Evolutionary conservation across 257 asterid genomes (phyloP), one percentile per base, ranked within the genome.

Genomic region (Nyctanthes arbortristis): DNA sequence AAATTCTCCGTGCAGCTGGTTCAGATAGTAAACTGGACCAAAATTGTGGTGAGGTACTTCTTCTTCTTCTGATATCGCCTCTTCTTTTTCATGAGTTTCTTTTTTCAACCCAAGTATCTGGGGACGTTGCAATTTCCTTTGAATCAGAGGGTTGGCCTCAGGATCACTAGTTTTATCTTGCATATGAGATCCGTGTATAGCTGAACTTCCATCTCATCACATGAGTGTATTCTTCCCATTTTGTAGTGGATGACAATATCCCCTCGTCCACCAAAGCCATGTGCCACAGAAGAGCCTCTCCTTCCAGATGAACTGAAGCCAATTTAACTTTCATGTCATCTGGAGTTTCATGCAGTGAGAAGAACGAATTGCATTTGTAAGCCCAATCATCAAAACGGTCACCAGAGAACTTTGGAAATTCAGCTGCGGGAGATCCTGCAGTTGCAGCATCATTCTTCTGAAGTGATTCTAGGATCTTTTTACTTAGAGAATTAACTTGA

Each of bases 21-120:
- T n/a, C n/a, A n/a, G n/a, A n/a, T n/a, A 8, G 45, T 73, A 73
- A 45, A 73, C 4, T 24, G 78, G 78, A 3, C 78, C 78, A 45
- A 73, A 73, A 25, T 63, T 73, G 16, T 11, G 29, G 6, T 14
- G 49, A 1, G 43, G 18, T n/a, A n/a, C n/a, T n/a, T 54, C 34
- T 6, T 34, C 2, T 27, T 14, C 36, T 22, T 39, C 18, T 24
- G 7, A 16, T 28, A 20, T 32, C 16, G n/a, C n/a, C n/a, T n/a
- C n/a, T n/a, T 4, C 54, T 1, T 40, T 1, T 6, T 4, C 49
- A 40, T 7, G 1, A 3, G 6, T 13, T 40, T 14, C 18, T 40
- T 4, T 37, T 11, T n/a, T n/a, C n/a, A 57, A 54, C 68, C 14
- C 45, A n/a, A 27, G 10, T 58, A 73, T 73, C 68, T 12, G 5